These are phyloP conservation scores for Talaromyces sp. DNA, from an alignment of 2,329 filamentous ascomycete genomes.

Conservation along the genomic window DNA sequence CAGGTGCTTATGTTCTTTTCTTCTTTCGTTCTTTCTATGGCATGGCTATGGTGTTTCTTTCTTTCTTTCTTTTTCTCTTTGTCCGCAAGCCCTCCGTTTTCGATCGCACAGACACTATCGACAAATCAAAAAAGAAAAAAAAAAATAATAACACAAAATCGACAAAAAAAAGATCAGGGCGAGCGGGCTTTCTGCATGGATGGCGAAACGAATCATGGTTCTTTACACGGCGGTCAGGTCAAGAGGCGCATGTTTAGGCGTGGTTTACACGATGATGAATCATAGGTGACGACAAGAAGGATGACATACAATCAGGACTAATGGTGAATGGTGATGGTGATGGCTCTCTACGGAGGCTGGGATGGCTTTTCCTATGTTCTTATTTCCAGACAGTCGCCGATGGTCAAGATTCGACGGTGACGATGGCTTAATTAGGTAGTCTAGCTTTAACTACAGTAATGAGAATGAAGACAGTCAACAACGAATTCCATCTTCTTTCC, in stretches of 20 bases:
- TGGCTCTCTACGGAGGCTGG: not conserved
- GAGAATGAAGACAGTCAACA: not conserved
- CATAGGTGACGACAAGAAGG: not conserved
- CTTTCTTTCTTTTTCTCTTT: slow-evolving; percentile 3
- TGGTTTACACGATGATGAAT: slow-evolving; percentile 6
- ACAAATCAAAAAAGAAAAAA: not conserved
- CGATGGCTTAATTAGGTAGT: not conserved
- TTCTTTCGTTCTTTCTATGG: not conserved
- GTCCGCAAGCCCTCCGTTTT: not conserved
- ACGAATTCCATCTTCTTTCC: not conserved
- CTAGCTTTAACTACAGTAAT: not conserved
- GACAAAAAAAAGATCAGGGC: not conserved
- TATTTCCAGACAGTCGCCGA: not conserved
- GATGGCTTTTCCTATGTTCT: slow-evolving; percentile 1
- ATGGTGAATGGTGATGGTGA: not conserved
- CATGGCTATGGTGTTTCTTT: not conserved
- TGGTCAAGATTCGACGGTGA: not conserved
- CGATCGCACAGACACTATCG: not conserved
- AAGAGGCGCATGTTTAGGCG: slow-evolving; percentile 4
- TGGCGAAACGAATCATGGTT: slow-evolving; percentile 6
- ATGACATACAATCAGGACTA: not conserved
- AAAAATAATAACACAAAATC: not conserved
- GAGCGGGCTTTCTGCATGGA: not conserved
- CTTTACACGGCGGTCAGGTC: not conserved
- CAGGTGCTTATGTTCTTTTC: not conserved